A percentile compares a stretch with the other conserved stretches of the same genome.
phyloP scores from a whole-genome alignment of 2,329 filamentous ascomycete genomes.

The Alternaria sp. region DNA sequence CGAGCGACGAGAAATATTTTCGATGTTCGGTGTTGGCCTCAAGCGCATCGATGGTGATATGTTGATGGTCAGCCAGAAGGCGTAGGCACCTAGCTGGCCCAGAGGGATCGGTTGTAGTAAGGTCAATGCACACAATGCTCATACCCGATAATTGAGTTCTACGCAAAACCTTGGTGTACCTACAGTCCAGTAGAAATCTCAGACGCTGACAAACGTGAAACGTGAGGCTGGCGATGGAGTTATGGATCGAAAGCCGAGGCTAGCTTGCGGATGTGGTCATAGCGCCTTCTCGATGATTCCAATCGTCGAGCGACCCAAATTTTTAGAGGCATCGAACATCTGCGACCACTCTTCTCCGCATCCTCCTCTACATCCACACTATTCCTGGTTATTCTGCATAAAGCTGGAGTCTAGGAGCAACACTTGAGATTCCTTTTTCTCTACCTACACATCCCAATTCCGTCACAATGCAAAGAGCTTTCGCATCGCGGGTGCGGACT shows the following conservation, averaged over 20 bases:
- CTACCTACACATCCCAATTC: constrained; percentile 27
- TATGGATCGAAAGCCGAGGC: constrained; percentile 13
- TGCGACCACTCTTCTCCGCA: constrained; percentile 24
- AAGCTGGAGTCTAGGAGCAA: constrained; percentile 46
- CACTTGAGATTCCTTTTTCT: constrained; percentile 30
- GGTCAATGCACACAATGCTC: not conserved
- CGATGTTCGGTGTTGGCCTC: not conserved
- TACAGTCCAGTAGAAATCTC: not conserved
- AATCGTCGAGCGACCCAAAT: constrained; percentile 10
- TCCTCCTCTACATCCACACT: constrained; percentile 28
- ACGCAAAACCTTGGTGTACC: not conserved
- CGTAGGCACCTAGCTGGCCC: not conserved
- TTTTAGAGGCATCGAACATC: constrained; percentile 12
- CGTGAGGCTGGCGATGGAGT: constrained; percentile 4
- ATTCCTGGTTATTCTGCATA: constrained; percentile 43
- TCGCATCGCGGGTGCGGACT: constrained; percentile 80
- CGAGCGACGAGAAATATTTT: not conserved
- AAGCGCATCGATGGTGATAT: constrained; percentile 13
- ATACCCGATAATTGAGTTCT: not conserved
- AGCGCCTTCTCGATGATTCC: constrained; percentile 21
- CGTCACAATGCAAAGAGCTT: constrained; percentile 89
- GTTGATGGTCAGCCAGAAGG: constrained; percentile 11
- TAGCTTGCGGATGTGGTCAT: constrained; percentile 9
- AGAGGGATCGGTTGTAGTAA: not conserved
- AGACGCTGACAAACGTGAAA: not conserved